phyloP scores from a whole-genome alignment of 768 basidiomycete genomes.

The Rhizopogon vulgaris region DNA sequence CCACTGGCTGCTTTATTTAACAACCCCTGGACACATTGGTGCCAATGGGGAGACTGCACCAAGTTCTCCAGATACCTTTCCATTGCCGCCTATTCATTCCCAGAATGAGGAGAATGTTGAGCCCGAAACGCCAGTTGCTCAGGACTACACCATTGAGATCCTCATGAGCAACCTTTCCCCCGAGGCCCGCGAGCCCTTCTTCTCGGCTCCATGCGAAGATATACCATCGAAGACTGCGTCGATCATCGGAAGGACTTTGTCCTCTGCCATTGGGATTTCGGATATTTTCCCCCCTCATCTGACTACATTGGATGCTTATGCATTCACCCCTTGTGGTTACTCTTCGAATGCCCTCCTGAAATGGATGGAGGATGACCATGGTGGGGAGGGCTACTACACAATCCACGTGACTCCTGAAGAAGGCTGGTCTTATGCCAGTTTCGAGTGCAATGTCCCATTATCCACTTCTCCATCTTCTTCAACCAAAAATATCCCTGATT shows the following conservation, averaged over 20 bases:
- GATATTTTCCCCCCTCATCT: conserved; percentile 73
- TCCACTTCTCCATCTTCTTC: conserved; percentile 23
- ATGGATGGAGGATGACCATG: conserved; percentile 34
- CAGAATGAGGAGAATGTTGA: conserved; percentile 7
- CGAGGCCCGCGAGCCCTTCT: conserved; percentile 73
- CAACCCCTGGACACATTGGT: conserved; percentile 42
- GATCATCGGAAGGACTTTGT: conserved; percentile 37
- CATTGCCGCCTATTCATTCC: conserved; percentile 10
- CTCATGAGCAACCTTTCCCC: conserved; percentile 90
- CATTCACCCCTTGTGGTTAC: conserved; percentile 94
- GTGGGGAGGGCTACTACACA: conserved; percentile 90
- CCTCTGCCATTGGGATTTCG: conserved; percentile 70
- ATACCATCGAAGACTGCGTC: conserved; percentile 35
- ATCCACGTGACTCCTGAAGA: conserved; percentile 98
- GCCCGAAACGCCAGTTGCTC: conserved; percentile 19
- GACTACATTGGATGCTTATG: conserved; percentile 86
- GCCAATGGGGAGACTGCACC: conserved; percentile 16
- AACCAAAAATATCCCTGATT: conserved; percentile 53
- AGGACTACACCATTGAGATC: conserved; percentile 95
- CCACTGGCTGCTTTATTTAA: conserved; percentile 97
- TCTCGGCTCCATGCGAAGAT: conserved; percentile 44
- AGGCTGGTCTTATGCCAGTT: conserved; percentile 97
- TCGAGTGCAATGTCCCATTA: conserved; percentile 95
- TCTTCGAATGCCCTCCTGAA: conserved; percentile 85
- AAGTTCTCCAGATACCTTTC: conserved; percentile 11